A percentile compares a stretch with the other conserved stretches of the same genome.
These are phyloP conservation scores for Malania oleifera DNA, from an alignment of 164 flowering plant species.

Conservation along the genomic window DNA sequence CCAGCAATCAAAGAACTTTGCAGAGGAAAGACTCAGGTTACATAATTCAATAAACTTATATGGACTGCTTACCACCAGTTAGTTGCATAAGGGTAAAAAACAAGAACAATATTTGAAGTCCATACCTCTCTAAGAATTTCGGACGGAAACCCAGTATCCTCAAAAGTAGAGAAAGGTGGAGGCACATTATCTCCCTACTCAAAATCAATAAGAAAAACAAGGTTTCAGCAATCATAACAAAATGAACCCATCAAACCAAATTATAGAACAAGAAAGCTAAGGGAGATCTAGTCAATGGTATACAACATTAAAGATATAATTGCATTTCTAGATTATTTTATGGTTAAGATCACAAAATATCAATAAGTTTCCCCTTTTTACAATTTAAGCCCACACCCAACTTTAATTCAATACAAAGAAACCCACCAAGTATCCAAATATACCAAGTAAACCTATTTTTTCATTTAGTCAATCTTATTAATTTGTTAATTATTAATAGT, in stretches of 20 bases:
- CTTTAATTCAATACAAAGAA: no score
- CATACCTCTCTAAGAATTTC: constrained; percentile 90
- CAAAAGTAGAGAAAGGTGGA: constrained; percentile 71
- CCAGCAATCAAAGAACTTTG: constrained; percentile 36
- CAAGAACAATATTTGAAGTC: not conserved
- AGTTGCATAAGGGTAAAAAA: constrained; percentile 3
- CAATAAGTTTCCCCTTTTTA: no score
- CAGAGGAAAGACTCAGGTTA: constrained; percentile 15
- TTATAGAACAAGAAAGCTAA: no score
- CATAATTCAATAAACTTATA: constrained; percentile 18
- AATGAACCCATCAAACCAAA: not conserved
- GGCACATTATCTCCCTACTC: constrained; percentile 75
- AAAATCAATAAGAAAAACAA: not conserved
- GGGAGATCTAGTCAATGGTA: no score
- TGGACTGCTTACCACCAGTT: constrained; percentile 5
- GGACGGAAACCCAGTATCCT: constrained; percentile 73
- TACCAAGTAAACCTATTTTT: no score
- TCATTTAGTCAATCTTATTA: no score
- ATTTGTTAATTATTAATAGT: no score
- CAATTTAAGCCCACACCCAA: no score
- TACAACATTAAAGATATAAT: no score
- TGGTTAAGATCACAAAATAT: no score
- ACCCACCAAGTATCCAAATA: no score
- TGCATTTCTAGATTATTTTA: no score
- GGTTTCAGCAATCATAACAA: not conserved